A percentile compares a stretch with the other conserved stretches of the same genome.
Conservation (phyloP, 768 basidiomycete species). For the Harrya chromipes region DNA sequence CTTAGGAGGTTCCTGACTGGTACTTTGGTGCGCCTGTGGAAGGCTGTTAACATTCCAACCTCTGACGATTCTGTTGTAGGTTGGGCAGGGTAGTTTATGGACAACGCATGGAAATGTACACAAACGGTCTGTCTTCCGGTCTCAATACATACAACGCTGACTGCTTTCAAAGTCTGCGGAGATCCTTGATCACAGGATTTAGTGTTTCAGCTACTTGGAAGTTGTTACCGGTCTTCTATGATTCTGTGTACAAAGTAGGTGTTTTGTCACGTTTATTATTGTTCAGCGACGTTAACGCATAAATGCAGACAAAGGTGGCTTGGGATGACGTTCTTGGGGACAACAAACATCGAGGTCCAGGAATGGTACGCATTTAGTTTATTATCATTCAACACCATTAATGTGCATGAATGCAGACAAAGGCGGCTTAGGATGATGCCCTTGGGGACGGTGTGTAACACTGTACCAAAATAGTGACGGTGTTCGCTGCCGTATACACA, state of each 20-base stretch:
- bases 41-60: no score
- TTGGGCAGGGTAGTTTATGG: constrained; percentile 10
- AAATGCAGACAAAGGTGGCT: constrained; percentile 23
- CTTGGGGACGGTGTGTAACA: no score
- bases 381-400: no score
- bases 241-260: constrained; percentile 39
- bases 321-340: constrained; percentile 31
- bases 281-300: neutral
- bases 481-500: neutral
- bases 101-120: constrained; percentile 19
- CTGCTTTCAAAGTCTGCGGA: constrained; percentile 26
- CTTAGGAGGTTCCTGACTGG: constrained; percentile 29
- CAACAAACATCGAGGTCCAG: constrained; percentile 44
- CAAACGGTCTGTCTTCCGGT: constrained; percentile 6
- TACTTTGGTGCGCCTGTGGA: constrained; percentile 19
- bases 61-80: constrained; percentile 3
- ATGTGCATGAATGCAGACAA: no score
- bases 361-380: constrained; percentile 40
- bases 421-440: no score
- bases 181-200: constrained; percentile 38
- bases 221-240: constrained; percentile 35
- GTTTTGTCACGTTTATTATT: neutral
- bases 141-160: neutral
- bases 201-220: constrained; percentile 37
- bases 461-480: neutral